A percentile compares a stretch with the other conserved stretches of the same genome.
Conservation (phyloP, 148 eudicot genomes). For the Dianthus caryophyllus region DNA sequence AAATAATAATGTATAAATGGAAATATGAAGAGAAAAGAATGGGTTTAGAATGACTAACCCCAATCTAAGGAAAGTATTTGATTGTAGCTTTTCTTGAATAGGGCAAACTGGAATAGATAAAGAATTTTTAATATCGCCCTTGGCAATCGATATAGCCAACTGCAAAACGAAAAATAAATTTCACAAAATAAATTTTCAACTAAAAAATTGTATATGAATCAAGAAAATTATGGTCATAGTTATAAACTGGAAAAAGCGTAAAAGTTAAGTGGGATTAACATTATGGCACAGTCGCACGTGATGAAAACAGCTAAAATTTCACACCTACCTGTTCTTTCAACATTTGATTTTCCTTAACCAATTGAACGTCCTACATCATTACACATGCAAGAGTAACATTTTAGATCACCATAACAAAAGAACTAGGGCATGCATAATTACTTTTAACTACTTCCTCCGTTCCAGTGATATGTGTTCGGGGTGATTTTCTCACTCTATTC, state of each 20-base stretch:
- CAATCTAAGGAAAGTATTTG: slow-evolving; percentile 29
- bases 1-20: not conserved
- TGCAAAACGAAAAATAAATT: slow-evolving; percentile 14
- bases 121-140: slow-evolving; percentile 8
- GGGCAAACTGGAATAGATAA: slow-evolving; percentile 4
- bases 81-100: not conserved
- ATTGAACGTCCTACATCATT: slow-evolving; percentile 23
- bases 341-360: slow-evolving; percentile 25
- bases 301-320: no score
- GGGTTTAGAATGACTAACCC: slow-evolving; percentile 19
- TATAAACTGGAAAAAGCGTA: no score
- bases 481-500: no score
- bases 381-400: not conserved
- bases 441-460: no score
- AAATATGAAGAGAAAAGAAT: not conserved
- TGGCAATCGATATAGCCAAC: slow-evolving; percentile 1
- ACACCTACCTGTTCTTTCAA: slow-evolving; percentile 28
- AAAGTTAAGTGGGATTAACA: no score
- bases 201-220: slow-evolving; percentile 7
- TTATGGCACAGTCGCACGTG: no score
- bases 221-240: no score
- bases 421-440: not conserved
- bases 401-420: slow-evolving; percentile 8
- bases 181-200: slow-evolving; percentile 16
- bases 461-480: no score